These are phyloP conservation scores for Apiospora sp. DNA, from an alignment of 2,329 filamentous ascomycete genomes.

Conservation along the genomic window DNA sequence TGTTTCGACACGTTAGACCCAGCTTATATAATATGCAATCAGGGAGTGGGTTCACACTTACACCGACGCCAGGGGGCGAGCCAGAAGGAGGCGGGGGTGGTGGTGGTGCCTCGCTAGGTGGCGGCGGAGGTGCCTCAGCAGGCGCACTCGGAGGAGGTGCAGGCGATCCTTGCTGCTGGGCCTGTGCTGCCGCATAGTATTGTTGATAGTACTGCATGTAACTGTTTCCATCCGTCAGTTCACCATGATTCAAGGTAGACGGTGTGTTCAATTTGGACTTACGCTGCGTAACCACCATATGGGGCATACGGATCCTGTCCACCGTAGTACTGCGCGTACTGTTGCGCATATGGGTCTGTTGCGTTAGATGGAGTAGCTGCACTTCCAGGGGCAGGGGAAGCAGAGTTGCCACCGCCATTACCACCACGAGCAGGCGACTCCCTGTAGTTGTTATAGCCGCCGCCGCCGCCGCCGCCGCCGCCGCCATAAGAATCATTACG, in stretches of 20 bases:
- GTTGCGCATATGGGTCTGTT: slow-evolving; percentile 72
- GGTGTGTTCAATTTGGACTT: slow-evolving; percentile 42
- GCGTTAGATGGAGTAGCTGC: slow-evolving; percentile 53
- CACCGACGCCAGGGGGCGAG: slow-evolving; percentile 56
- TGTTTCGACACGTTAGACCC: slow-evolving; percentile 39
- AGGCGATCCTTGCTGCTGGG: slow-evolving; percentile 54
- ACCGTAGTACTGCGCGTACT: slow-evolving; percentile 85
- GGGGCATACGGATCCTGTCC: slow-evolving; percentile 84
- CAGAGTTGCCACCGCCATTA: slow-evolving; percentile 46
- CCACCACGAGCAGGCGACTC: slow-evolving; percentile 39
- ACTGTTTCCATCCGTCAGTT: slow-evolving; percentile 40
- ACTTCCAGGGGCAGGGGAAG: slow-evolving; percentile 51
- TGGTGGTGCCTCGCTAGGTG: slow-evolving; percentile 64
- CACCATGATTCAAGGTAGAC: neutral
- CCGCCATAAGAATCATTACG: slow-evolving; percentile 38
- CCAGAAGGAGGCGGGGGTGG: slow-evolving; percentile 65
- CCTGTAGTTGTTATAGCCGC: slow-evolving; percentile 42
- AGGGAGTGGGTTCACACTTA: slow-evolving; percentile 67
- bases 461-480: slow-evolving; percentile 32
- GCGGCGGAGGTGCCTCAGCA: slow-evolving; percentile 62
- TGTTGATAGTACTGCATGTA: slow-evolving; percentile 79
- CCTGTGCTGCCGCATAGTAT: slow-evolving; percentile 66
- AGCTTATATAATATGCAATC: slow-evolving; percentile 9
- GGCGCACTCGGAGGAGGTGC: slow-evolving; percentile 56
- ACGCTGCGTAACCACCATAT: slow-evolving; percentile 88